A percentile compares a stretch with the other conserved stretches of the same genome.
These are phyloP conservation scores for Kwoniella bestiolae DNA, from an alignment of 768 basidiomycete genomes.

Conservation along the genomic window DNA sequence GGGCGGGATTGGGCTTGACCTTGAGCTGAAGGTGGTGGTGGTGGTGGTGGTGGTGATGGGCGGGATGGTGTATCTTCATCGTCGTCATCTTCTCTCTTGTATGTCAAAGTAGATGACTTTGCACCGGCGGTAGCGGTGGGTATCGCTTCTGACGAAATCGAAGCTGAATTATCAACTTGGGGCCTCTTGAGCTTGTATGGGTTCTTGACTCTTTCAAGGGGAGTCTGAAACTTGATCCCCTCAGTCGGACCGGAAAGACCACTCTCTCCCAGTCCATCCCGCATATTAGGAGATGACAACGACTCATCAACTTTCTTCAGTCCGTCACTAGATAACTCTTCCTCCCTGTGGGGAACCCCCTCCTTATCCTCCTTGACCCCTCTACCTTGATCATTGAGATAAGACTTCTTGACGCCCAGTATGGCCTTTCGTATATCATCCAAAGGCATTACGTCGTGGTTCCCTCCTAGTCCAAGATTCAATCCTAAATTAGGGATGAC, in stretches of 20 bases:
- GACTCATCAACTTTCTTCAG: too few relatives aligned
- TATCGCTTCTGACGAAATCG: not conserved
- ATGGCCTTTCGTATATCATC: slow-evolving; percentile 10
- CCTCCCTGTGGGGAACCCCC: not conserved
- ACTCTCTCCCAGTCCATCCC: not conserved
- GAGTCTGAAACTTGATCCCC: not conserved
- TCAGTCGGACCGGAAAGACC: not conserved
- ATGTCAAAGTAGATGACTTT: not conserved
- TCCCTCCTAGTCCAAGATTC: not conserved
- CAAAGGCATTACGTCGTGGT: slow-evolving; percentile 10
- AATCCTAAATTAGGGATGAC: not conserved
- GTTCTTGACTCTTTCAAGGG: slow-evolving; percentile 1
- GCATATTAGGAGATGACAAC: too few relatives aligned
- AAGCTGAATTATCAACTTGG: too few relatives aligned
- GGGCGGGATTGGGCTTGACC: not conserved
- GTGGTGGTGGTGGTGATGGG: too few relatives aligned
- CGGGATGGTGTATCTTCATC: not conserved
- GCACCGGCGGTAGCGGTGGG: not conserved
- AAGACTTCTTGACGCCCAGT: slow-evolving; percentile 5
- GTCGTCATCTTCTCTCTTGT: not conserved
- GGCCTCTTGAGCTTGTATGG: not conserved
- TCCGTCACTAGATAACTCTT: too few relatives aligned
- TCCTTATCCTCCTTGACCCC: not conserved
- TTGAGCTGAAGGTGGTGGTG: not conserved
- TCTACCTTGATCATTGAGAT: slow-evolving; percentile 11